Evolutionary conservation across 1,284 basidiomycete genomes (phyloP), one percentile per base, ranked within the genome.

Genomic region (Ustilago xerochloae): DNA sequence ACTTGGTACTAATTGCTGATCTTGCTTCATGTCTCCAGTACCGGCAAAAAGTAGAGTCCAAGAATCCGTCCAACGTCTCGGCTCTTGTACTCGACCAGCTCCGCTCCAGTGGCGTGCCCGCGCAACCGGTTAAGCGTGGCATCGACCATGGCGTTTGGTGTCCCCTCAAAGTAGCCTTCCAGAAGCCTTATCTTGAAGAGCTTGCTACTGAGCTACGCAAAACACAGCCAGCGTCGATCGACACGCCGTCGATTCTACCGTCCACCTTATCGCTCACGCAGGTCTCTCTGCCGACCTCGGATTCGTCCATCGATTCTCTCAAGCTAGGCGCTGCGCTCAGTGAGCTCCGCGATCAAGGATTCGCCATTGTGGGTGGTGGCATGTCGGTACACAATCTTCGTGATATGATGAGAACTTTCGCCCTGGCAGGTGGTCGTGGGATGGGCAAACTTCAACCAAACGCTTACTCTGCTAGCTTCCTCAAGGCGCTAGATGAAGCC

Each of bases 111-210:
- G 84, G 84, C 2, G 50, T 73, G 7, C 35, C 47, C 4, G 70
- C 52, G 2, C 15, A 39, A 18, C 47, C 56, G 2, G 64, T 85
- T 22, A 47, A 65, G 16, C 77, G 87, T 7, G 86, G 86, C 0
- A 71, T 86, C 32, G 87, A 87, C 75, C 87, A 87, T 69, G 87
- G 87, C 48, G 82, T 87, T 10, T 87, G 63, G 85, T 86, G 86
- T 12, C 86, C 86, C 0, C 85, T 87, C 80, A 82, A 79, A 46
- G 85, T 85, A 18, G 84, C 84, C 7, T 85, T 87, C 55, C 76
- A 79, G 26, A 51, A 12, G 33, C 70, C 70, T 8, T 63, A 45
- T 33, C 54, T 66, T 24, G 63, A 66, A 39, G 55, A 72, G 3
- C 54, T 66, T 8, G 18, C 47, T 6, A 33, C 68, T 13, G 59